Conservation (phyloP, 257 asterid genomes). For the Catharanthus roseus region DNA sequence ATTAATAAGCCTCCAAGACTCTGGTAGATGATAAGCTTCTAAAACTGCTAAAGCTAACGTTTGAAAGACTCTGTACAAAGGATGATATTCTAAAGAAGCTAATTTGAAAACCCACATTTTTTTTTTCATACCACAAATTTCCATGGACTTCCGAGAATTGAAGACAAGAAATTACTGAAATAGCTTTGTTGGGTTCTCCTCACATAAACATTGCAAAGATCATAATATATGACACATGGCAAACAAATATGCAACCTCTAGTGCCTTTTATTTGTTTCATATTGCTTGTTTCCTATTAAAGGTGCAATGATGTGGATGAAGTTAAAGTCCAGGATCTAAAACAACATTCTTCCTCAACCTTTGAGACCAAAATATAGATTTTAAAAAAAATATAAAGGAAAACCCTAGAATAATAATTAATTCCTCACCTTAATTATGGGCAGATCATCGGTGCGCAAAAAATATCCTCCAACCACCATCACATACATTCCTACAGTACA, state of each 20-base stretch:
- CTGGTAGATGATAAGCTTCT: not conserved
- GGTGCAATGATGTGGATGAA: not conserved
- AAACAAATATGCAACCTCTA: not conserved
- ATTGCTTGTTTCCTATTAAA: not conserved
- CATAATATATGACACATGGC: not conserved
- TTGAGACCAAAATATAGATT: not conserved
- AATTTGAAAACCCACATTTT: not conserved
- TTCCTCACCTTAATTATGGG: slow-evolving; percentile 56
- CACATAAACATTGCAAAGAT: not conserved
- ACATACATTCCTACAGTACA: slow-evolving; percentile 60
- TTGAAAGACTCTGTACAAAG: not conserved
- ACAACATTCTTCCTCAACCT: not conserved
- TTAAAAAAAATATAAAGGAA: not conserved
- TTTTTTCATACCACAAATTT: not conserved
- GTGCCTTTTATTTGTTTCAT: not conserved
- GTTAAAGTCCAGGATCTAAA: not conserved
- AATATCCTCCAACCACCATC: slow-evolving; percentile 83
- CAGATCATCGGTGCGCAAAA: slow-evolving; percentile 32
- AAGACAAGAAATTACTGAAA: not conserved
- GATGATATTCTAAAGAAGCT: not conserved
- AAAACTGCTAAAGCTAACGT: not conserved
- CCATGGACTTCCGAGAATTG: not conserved
- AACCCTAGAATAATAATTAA: not conserved
- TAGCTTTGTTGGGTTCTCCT: not conserved
- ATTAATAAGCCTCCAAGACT: no score